phyloP scores from a whole-genome alignment of 1,284 basidiomycete genomes.

The Rhodotorula sp. region DNA sequence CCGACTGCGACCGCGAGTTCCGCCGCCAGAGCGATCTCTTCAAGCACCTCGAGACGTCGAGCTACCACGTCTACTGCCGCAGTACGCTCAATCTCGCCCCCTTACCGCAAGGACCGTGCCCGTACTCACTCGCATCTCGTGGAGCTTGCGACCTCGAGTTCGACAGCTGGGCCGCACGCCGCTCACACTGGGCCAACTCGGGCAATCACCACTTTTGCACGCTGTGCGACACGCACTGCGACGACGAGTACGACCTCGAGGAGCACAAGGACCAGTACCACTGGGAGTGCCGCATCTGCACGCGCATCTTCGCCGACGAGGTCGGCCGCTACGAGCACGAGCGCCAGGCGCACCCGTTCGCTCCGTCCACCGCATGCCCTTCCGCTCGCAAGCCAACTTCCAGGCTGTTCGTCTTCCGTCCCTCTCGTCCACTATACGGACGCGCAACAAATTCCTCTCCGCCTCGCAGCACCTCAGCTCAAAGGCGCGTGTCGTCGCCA shows the following conservation, averaged over 20 bases:
- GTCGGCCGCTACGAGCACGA: constrained; percentile 57
- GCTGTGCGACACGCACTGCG: constrained; percentile 54
- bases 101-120: no score
- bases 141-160: constrained; percentile 53
- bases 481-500: constrained; percentile 34
- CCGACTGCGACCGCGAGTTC: not conserved
- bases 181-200: constrained; percentile 44
- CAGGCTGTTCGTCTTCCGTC: not conserved
- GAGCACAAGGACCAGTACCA: constrained; percentile 16
- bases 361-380: not conserved
- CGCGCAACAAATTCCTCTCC: no score
- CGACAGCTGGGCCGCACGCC: constrained; percentile 27
- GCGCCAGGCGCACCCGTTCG: constrained; percentile 54
- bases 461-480: constrained; percentile 51
- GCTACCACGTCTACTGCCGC: not conserved
- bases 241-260: constrained; percentile 28
- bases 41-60: not conserved
- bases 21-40: not conserved
- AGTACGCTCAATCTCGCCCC: no score
- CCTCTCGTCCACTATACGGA: no score
- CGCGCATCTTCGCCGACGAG: constrained; percentile 51
- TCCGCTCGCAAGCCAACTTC: not conserved
- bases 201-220: constrained; percentile 56
- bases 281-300: constrained; percentile 13
- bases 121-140: not conserved